Conservation (phyloP, 768 basidiomycete species). For the Nidularia pulvinata region DNA sequence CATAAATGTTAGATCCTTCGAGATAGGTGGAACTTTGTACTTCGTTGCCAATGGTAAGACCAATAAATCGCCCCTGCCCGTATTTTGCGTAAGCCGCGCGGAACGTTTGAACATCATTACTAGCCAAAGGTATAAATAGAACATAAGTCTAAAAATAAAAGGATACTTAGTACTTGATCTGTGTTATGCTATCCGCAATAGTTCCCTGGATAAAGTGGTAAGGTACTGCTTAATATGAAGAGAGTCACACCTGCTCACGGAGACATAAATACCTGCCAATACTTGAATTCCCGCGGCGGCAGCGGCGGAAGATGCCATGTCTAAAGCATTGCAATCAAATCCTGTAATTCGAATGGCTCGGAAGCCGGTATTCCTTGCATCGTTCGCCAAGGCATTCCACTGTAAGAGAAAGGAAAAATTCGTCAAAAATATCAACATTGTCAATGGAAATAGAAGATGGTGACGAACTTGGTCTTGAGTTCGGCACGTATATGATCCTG, state of each 20-base stretch:
- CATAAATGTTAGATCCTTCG: no score
- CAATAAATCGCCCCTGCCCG: constrained; percentile 26
- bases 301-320: constrained; percentile 29
- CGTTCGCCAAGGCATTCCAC: constrained; percentile 30
- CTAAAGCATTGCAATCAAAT: constrained; percentile 34
- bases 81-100: constrained; percentile 25
- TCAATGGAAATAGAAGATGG: not conserved
- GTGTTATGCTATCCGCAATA: no score
- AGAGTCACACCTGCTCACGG: no score
- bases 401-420: no score
- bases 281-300: constrained; percentile 23
- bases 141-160: no score
- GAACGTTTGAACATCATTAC: constrained; percentile 32
- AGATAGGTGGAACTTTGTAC: constrained; percentile 5
- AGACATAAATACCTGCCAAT: constrained; percentile 29
- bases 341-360: constrained; percentile 29
- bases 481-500: constrained; percentile 25
- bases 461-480: constrained; percentile 25
- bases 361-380: constrained; percentile 27
- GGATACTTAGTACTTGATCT: no score
- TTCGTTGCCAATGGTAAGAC: constrained; percentile 36
- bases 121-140: constrained; percentile 14
- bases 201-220: no score
- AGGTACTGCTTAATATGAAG: no score
- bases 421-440: not conserved